Percentiles rank a stretch among this genome's conserved stretches.
Conservation (phyloP, 371 early-diverging fungal species). For the Actinomucor elegans region DNA sequence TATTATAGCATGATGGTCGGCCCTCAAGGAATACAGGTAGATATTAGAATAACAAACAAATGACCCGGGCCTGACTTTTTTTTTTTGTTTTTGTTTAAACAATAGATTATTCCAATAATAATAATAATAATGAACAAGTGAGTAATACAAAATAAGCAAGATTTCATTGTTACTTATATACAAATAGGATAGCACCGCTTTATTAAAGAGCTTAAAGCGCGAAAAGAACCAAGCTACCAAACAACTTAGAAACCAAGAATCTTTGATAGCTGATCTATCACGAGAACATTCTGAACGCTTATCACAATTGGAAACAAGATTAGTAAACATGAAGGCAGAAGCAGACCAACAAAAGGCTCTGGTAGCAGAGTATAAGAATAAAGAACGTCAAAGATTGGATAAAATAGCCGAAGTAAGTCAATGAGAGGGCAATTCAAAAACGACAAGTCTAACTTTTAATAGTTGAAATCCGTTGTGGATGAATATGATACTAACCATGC, state of each 20-base stretch:
- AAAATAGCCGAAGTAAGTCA: constrained; percentile 21
- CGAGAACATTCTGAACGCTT: constrained; percentile 8
- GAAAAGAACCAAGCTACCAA: not conserved
- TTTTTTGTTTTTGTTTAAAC: too few relatives aligned
- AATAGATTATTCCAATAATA: not conserved
- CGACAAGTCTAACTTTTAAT: not conserved
- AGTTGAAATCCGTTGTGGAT: constrained; percentile 1
- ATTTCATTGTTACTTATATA: too few relatives aligned
- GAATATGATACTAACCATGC: not conserved
- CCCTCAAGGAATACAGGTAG: too few relatives aligned
- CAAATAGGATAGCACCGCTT: not conserved
- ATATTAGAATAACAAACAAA: too few relatives aligned
- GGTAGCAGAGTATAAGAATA: constrained; percentile 8
- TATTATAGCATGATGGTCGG: too few relatives aligned
- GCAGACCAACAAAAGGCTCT: constrained; percentile 9
- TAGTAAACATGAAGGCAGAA: constrained; percentile 17
- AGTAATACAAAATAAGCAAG: too few relatives aligned
- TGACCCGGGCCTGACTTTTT: too few relatives aligned
- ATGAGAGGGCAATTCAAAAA: not conserved
- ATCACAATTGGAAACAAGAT: constrained; percentile 12
- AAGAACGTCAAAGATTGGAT: constrained; percentile 18
- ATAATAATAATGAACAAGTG: not conserved
- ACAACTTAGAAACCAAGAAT: constrained; percentile 5
- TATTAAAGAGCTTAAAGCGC: not conserved
- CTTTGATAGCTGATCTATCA: not conserved